Evolutionary conservation across 2,329 filamentous ascomycete species (phyloP), one percentile per base, ranked within the genome.

Genomic region (Botrytis squamosa): DNA sequence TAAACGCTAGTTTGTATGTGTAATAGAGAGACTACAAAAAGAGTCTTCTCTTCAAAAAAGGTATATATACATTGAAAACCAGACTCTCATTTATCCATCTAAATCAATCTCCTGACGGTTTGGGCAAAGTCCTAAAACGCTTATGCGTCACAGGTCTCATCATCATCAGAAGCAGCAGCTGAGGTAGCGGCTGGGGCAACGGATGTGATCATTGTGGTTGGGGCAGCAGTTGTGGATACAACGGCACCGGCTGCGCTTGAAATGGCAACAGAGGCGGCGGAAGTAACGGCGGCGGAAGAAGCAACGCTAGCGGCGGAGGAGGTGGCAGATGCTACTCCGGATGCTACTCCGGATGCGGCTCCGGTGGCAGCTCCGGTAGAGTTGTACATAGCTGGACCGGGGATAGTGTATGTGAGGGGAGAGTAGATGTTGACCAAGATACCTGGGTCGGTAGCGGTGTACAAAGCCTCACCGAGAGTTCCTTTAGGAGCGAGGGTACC

Each of bases 351-450:
- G 4, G 70, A 25, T 29, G 38, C 46, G 38, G 44, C 18, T 44
- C 25, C 60, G 20, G 70, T 25, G 1, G 36, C 60, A 6, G 36
- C 59, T 38, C 70, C 70, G 38, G n/a, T 20, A 16, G 63, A 52
- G 5, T 55, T 67, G 49, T 80, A 82, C 73, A 82, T 29, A 79
- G 80, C 65, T 76, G 82, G 82, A 33, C 82, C 81, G 9, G 82
- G 82, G 49, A 83, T 79, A 36, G 74, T 74, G 74, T 83, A 83
- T 8, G 78, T 75, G 55, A 78, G 75, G 5, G 77, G 36, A 7
- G 75, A 77, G 77, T 85, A 86, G 74, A 85, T 81, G 73, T 82
- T 80, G 66, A 82, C 76, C 33, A 80, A 67, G 76, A 86, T 84
- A 40, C 86, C 86, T 12, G 83, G 76, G 44, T 85, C 84, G 29